Percentiles rank a stretch among this genome's conserved stretches.
phyloP scores from a whole-genome alignment of 306 rosid genomes.

The Lathyrus aphaca region DNA sequence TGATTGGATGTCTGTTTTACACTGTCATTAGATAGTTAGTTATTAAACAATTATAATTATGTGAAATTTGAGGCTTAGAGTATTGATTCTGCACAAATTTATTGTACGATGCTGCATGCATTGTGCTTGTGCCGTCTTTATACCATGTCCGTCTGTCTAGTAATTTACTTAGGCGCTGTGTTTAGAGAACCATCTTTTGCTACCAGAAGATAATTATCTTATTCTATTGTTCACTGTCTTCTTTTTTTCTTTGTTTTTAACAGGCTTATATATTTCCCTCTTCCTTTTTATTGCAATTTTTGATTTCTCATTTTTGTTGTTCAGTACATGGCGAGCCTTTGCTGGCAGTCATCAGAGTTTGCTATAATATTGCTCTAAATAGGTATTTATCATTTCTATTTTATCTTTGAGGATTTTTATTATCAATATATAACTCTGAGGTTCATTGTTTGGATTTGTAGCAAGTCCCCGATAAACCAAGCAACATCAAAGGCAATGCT shows the following conservation, averaged over 20 bases:
- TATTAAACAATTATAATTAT: neutral
- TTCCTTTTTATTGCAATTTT: neutral
- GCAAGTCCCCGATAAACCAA: slow-evolving; percentile 99
- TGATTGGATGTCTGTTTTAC: slow-evolving; percentile 9
- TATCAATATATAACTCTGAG: slow-evolving; percentile 41
- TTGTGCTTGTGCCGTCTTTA: slow-evolving; percentile 29
- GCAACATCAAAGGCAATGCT: slow-evolving; percentile 99
- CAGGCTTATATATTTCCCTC: slow-evolving; percentile 20
- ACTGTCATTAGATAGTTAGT: neutral
- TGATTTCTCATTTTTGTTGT: slow-evolving; percentile 35
- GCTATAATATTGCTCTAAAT: slow-evolving; percentile 98
- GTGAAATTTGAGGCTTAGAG: slow-evolving; percentile 15
- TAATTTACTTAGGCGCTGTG: slow-evolving; percentile 20
- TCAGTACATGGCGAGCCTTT: slow-evolving; percentile 97
- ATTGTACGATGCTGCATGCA: slow-evolving; percentile 8
- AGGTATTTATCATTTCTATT: slow-evolving; percentile 61
- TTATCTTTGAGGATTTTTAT: slow-evolving; percentile 31
- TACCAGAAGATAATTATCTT: slow-evolving; percentile 28
- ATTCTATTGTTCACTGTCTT: slow-evolving; percentile 15
- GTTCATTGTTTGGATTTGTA: slow-evolving; percentile 52
- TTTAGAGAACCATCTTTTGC: slow-evolving; percentile 37
- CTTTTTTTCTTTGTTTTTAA: slow-evolving; percentile 25
- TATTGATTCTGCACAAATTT: slow-evolving; percentile 26
- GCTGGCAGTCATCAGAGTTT: slow-evolving; percentile 91
- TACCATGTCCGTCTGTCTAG: slow-evolving; percentile 8